Evolutionary conservation across 176 grass and related monocot genomes (phyloP).

Genomic region (Carex kokanica): DNA sequence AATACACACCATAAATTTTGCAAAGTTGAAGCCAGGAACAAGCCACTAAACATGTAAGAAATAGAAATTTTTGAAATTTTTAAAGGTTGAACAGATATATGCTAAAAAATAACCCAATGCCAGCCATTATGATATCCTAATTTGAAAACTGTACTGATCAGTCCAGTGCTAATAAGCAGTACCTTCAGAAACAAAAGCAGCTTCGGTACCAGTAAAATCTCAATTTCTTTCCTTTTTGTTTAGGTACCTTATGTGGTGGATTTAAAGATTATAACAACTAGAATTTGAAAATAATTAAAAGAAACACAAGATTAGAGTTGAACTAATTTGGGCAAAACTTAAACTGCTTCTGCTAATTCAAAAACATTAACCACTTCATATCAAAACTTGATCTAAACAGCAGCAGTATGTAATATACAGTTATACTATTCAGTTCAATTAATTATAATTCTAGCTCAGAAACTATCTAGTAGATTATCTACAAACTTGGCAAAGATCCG

Average conservation of each 20-base stretch:
- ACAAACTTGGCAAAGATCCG: background rate
- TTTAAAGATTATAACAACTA: background rate
- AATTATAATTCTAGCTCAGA: background rate
- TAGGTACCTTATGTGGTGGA: background rate
- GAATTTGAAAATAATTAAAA: background rate
- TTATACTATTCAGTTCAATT: background rate
- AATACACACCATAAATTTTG: background rate
- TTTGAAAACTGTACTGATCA: background rate
- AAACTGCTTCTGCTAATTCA: background rate
- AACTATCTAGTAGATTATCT: constrained; percentile 2
- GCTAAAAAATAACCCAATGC: background rate
- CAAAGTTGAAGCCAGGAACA: background rate
- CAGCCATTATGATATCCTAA: background rate
- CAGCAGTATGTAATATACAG: too few relatives aligned
- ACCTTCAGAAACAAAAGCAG: background rate
- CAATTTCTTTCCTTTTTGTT: background rate
- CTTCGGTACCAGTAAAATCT: background rate
- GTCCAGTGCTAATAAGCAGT: background rate
- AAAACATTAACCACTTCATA: background rate
- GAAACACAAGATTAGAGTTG: background rate
- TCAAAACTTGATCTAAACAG: background rate
- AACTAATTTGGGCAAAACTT: background rate
- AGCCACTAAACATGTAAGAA: background rate
- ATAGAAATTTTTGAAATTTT: background rate
- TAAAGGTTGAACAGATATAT: background rate